phyloP scores from a whole-genome alignment of 129 eudicot species.

The Tagetes erecta region DNA sequence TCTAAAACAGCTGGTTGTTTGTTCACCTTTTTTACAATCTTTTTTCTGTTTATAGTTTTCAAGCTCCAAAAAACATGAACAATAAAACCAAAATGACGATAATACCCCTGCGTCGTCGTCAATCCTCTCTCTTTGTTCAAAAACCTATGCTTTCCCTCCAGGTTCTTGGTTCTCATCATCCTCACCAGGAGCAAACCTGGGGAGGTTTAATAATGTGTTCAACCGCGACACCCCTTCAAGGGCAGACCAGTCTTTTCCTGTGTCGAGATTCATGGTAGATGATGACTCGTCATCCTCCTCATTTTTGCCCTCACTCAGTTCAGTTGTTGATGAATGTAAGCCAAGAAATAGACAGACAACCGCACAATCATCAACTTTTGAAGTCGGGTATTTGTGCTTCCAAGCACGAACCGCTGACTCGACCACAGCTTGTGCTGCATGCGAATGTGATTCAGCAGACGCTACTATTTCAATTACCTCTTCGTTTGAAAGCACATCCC shows the following conservation, averaged over 20 bases:
- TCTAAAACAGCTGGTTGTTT: conserved; percentile 51
- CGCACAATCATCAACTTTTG: conserved; percentile 46
- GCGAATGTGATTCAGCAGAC: conserved; percentile 21
- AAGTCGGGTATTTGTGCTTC: conserved; percentile 46
- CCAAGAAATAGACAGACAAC: conserved; percentile 44
- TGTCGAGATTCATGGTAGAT: conserved; percentile 36
- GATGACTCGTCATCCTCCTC: conserved; percentile 42
- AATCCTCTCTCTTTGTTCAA: conserved; percentile 26
- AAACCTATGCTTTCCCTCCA: conserved; percentile 27
- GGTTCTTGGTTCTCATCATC: conserved; percentile 41
- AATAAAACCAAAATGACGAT: conserved; percentile 19
- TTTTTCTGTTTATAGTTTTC: conserved; percentile 8
- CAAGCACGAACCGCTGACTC: conserved; percentile 43
- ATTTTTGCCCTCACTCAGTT: conserved; percentile 30
- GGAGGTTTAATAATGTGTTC: conserved; percentile 70
- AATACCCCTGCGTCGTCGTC: conserved; percentile 29
- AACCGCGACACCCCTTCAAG: conserved; percentile 81
- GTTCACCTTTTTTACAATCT: conserved; percentile 14
- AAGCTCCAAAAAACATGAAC: conserved; percentile 23
- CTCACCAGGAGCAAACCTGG: conserved; percentile 52
- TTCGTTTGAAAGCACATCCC: conserved; percentile 49
- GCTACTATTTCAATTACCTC: conserved; percentile 44
- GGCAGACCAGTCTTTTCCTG: conserved; percentile 73
- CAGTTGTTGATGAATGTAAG: conserved; percentile 32
- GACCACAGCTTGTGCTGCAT: conserved; percentile 44